These are phyloP conservation scores for Geotrichum europaeum DNA, from an alignment of 1,139 yeast genomes.

Conservation along the genomic window DNA sequence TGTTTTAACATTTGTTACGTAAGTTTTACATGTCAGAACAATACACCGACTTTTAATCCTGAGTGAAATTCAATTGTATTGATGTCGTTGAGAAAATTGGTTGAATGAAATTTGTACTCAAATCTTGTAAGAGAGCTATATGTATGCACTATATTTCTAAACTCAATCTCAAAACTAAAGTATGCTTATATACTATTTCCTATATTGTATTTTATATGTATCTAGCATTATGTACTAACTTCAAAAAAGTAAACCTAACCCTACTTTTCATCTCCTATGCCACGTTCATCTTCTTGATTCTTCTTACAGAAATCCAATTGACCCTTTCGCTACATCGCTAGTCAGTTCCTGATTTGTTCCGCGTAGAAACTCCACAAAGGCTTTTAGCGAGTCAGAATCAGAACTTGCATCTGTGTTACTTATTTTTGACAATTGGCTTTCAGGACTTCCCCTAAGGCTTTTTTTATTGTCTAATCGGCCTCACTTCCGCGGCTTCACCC, in stretches of 20 bases:
- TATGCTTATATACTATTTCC: too few species aligned
- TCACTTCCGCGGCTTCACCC: neutral
- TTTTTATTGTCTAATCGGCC: neutral
- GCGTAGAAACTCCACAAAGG: neutral
- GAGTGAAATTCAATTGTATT: too few species aligned
- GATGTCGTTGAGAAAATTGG: too few species aligned
- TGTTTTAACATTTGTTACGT: too few species aligned
- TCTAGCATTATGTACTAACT: neutral
- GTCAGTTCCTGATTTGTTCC: neutral
- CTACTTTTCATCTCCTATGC: slow-evolving; percentile 6
- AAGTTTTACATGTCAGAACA: too few species aligned
- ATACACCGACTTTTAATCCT: too few species aligned
- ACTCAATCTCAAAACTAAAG: too few species aligned
- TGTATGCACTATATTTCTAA: neutral
- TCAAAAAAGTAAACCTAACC: neutral
- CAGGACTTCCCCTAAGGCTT: neutral
- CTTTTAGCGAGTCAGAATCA: neutral
- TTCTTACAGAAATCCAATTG: neutral
- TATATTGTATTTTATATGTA: neutral
- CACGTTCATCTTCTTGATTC: slow-evolving; percentile 8
- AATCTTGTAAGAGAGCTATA: neutral
- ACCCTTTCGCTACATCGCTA: neutral
- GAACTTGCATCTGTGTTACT: neutral
- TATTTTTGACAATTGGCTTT: neutral
- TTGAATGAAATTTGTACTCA: too few species aligned